Evolutionary conservation across 164 flowering plant genomes (phyloP), one percentile per base, ranked within the genome.

Genomic region (Magnolia officinalis): DNA sequence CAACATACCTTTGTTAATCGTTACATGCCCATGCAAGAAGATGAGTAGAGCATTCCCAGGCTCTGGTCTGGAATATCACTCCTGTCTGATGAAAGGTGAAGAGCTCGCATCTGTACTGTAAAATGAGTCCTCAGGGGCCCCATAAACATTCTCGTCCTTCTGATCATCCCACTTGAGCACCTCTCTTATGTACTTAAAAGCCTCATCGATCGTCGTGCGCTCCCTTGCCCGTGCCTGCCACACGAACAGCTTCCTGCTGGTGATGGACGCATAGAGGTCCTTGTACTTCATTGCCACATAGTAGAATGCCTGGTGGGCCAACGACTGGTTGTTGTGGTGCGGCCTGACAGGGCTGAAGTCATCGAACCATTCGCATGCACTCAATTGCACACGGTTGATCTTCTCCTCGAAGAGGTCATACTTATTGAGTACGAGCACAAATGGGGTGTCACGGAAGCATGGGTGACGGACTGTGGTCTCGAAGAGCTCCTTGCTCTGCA

Each of bases 151-250:
- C 18, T 88, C 95, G 19, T 93, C 98, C 77, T 85, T 94, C 83
- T 94, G 97, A 3, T 96, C 98, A 29, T 94, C 98, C 99, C 99
- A 96, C 79, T 89, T 93, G 61, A 95, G 86, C 67, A 96, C 93
- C 83, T 96, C 98, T 75, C 96, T 86, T 78, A 89, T 84, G 63
- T 92, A 96, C 85, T 92, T 96, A 79, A 96, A 96, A 5, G 93
- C 91, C 83, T 94, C 98, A 66, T 94, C 98, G 0, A 93, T 73
- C 0, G 92, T 92, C n/a, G 75, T 79, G 16, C 98, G 86, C 37
- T 94, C 98, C 78, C 97, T 81, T 2, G 97, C 97, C 72, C 83
- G 82, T 16, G 92, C 84, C 81, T 96, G 98, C 89, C 93, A 91
- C 70, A 95, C 99, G 58, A 91, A 96, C 2, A 96, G 90, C 84